Conservation (phyloP, 1,284 basidiomycete species). For the Trametes polyzona region DNA sequence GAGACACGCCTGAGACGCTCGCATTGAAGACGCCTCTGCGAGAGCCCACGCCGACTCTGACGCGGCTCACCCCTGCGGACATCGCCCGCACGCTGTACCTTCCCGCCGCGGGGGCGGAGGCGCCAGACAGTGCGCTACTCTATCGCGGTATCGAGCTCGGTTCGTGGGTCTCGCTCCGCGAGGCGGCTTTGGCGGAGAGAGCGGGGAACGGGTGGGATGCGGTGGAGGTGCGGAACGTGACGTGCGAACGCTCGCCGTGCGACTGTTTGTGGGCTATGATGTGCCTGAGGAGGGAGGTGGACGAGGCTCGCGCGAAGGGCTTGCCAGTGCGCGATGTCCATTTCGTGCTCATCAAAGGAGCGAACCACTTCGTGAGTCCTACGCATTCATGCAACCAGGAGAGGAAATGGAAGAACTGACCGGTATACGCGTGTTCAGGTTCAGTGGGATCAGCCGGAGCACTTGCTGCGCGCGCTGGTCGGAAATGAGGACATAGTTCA, state of each 20-base stretch:
- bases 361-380: slow-evolving; percentile 10
- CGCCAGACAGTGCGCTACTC: too few species aligned
- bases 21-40: background rate
- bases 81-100: too few species aligned
- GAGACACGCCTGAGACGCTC: background rate
- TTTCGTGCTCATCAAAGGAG: background rate
- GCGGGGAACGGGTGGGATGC: too few species aligned
- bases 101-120: too few species aligned
- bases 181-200: too few species aligned
- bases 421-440: background rate
- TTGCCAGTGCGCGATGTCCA: background rate
- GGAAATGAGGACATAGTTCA: slow-evolving; percentile 2
- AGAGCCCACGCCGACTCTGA: background rate
- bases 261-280: background rate
- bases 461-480: background rate
- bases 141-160: too few species aligned
- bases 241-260: background rate
- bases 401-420: background rate
- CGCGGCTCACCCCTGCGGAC: background rate
- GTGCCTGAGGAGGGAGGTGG: background rate
- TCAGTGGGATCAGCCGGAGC: slow-evolving; percentile 7
- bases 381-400: too few species aligned
- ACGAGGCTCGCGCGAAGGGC: background rate
- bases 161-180: too few species aligned
- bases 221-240: too few species aligned